phyloP scores from a whole-genome alignment of 2,329 filamentous ascomycete species.

The Ophiognomonia clavigignenti-juglandacearum region DNA sequence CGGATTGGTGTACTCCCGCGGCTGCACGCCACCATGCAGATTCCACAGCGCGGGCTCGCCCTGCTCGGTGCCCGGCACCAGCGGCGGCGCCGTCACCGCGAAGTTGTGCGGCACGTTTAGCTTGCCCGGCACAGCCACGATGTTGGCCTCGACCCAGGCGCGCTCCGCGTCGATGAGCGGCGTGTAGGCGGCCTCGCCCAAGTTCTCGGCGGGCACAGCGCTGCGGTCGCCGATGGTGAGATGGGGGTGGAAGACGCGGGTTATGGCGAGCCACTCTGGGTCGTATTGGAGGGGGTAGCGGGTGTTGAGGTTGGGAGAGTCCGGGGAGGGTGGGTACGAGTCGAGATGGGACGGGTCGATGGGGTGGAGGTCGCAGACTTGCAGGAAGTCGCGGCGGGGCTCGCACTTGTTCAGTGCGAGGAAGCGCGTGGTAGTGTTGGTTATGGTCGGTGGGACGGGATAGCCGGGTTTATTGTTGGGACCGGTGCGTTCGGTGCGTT shows the following conservation, averaged over 20 bases:
- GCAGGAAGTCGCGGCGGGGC: conserved; percentile 73
- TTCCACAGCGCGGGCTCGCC: conserved; percentile 7
- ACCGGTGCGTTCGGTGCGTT: too few species aligned
- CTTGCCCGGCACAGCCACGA: conserved; percentile 57
- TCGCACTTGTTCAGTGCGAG: conserved; percentile 90
- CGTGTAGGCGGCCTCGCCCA: conserved; percentile 64
- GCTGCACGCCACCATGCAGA: conserved; percentile 49
- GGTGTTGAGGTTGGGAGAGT: neutral
- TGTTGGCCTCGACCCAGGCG: conserved; percentile 74
- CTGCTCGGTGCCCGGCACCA: conserved; percentile 49
- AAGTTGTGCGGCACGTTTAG: conserved; percentile 77
- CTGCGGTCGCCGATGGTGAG: conserved; percentile 59
- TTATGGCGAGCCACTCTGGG: conserved; percentile 92
- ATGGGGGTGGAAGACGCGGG: conserved; percentile 67
- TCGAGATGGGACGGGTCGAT: conserved; percentile 29
- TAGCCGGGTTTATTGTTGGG: conserved; percentile 45
- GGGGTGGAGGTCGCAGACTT: conserved; percentile 63
- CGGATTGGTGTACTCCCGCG: conserved; percentile 78
- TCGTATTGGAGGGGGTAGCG: conserved; percentile 73
- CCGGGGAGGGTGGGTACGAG: conserved; percentile 16
- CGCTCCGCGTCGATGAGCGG: conserved; percentile 65
- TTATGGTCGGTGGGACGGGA: conserved; percentile 66
- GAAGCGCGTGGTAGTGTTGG: conserved; percentile 76
- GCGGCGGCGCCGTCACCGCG: conserved; percentile 64
- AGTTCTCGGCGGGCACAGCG: conserved; percentile 50